Evolutionary conservation across 768 basidiomycete genomes (phyloP), one percentile per base, ranked within the genome.

Genomic region (Suillus occidentalis): DNA sequence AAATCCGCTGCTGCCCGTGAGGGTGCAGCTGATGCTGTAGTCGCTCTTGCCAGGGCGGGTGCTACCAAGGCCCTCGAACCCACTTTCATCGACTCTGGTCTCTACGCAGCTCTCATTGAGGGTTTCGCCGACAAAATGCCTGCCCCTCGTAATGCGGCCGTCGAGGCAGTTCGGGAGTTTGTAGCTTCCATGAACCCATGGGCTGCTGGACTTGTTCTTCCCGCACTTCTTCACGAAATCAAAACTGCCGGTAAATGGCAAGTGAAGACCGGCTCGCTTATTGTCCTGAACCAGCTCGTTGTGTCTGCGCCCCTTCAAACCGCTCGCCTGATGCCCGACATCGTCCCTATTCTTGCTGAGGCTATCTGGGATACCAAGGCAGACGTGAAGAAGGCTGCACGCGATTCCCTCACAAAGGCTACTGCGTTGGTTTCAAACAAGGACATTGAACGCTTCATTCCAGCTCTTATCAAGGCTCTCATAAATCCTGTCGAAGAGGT

Each of bases 401-500:
- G 94, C 75, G 90, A 92, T 77, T 90, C 95, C 68, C 89, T 98
- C 74, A 93, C 93, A 72, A 96, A 95, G 84, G 90, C 95, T 69
- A 94, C 92, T 72, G 94, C 94, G 73, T 83, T 98, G 70, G 87
- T 97, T 70, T 95, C 95, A 71, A 98, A 98, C 90, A 98, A 97
- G 89, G 96, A 97, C 82, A 95, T 94, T 65, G 91, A 93, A 87
- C 89, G 88, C 81, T 97, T 92, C 83, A 94, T 99, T 85, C 94
- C 94, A 72, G 96, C 96, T 77, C 89, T 99, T 74, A 96, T 98
- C 80, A 95, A 97, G 79, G 91, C 94, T 77, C 85, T 99, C 75
- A 95, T 98, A 82, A 96, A 99, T 86, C 97, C 97, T 72, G 95
- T 97, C 69, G 97, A 99, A 84, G 97, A 99, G 88, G 96, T 98